Conservation (phyloP, 129 eudicot species). For the Sambucus nigra region DNA sequence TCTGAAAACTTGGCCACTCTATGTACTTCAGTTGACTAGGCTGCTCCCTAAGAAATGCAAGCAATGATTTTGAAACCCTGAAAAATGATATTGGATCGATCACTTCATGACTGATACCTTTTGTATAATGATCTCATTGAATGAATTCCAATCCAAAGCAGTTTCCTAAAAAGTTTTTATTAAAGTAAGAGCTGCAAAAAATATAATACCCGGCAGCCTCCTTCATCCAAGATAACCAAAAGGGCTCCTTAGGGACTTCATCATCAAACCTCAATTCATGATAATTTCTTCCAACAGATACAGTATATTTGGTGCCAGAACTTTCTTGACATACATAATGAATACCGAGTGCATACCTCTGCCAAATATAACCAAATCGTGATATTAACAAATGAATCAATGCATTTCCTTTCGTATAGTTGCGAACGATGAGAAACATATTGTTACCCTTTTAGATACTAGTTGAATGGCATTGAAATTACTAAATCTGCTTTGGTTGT, state of each 20-base stretch:
- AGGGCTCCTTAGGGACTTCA: constrained; percentile 31
- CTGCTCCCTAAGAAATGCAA: constrained; percentile 61
- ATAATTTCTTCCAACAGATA: constrained; percentile 37
- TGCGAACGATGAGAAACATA: background rate
- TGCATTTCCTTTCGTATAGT: background rate
- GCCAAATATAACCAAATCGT: constrained; percentile 1
- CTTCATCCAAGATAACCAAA: constrained; percentile 31
- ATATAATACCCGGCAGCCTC: constrained; percentile 27
- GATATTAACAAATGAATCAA: background rate
- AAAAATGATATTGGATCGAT: constrained; percentile 10
- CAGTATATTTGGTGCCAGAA: constrained; percentile 20
- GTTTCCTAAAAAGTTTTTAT: background rate
- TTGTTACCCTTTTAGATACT: constrained; percentile 24
- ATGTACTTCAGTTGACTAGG: constrained; percentile 88
- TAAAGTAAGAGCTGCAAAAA: constrained; percentile 2
- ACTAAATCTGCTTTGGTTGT: constrained; percentile 10
- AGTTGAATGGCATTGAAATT: constrained; percentile 8
- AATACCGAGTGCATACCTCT: constrained; percentile 24
- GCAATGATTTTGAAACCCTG: constrained; percentile 44
- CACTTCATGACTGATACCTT: background rate
- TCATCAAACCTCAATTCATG: constrained; percentile 25
- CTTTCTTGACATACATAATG: constrained; percentile 12
- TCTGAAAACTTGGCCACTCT: constrained; percentile 92
- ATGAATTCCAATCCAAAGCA: background rate
- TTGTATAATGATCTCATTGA: background rate